Evolutionary conservation across 768 basidiomycete species (phyloP).

Genomic region (Boletales sp.): DNA sequence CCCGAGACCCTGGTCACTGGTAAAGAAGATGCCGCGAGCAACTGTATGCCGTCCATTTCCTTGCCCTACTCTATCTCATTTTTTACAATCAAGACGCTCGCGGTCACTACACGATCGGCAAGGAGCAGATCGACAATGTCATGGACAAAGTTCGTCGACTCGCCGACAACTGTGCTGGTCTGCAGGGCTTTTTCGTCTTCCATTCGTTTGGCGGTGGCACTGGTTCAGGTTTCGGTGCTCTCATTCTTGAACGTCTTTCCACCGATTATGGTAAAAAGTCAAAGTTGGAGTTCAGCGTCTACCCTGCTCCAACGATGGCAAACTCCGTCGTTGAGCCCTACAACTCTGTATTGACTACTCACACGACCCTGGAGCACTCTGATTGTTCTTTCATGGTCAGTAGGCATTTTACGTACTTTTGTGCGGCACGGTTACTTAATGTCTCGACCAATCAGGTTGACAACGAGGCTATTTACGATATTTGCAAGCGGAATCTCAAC

Average conservation of each 20-base stretch:
- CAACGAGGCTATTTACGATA: slow-evolving; percentile 78
- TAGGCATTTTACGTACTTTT: slow-evolving; percentile 7
- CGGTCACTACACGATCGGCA: slow-evolving; percentile 98
- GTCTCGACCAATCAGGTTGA: slow-evolving; percentile 47
- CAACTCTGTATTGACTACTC: slow-evolving; percentile 95
- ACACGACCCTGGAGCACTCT: slow-evolving; percentile 97
- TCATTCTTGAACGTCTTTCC: slow-evolving; percentile 92
- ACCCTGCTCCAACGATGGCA: slow-evolving; percentile 89
- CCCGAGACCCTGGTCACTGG: slow-evolving; percentile 98
- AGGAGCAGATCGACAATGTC: slow-evolving; percentile 94
- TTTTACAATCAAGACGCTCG: slow-evolving; percentile 68
- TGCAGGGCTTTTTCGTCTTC: slow-evolving; percentile 99
- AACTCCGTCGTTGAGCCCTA: slow-evolving; percentile 98
- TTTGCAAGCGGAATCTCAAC: slow-evolving; percentile 86
- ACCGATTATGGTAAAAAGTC: slow-evolving; percentile 99
- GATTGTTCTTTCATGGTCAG: slow-evolving; percentile 98
- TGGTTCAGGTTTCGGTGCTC: slow-evolving; percentile 96
- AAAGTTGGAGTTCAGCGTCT: slow-evolving; percentile 97
- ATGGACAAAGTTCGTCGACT: slow-evolving; percentile 95
- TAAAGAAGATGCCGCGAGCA: slow-evolving; percentile 99
- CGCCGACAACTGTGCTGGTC: slow-evolving; percentile 93
- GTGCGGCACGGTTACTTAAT: slow-evolving; percentile 1
- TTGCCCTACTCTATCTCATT: background rate
- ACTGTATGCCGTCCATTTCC: slow-evolving; percentile 57
- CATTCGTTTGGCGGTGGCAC: slow-evolving; percentile 99